phyloP scores from a whole-genome alignment of 1,139 yeast species.

The Kodamaea derodonti region DNA sequence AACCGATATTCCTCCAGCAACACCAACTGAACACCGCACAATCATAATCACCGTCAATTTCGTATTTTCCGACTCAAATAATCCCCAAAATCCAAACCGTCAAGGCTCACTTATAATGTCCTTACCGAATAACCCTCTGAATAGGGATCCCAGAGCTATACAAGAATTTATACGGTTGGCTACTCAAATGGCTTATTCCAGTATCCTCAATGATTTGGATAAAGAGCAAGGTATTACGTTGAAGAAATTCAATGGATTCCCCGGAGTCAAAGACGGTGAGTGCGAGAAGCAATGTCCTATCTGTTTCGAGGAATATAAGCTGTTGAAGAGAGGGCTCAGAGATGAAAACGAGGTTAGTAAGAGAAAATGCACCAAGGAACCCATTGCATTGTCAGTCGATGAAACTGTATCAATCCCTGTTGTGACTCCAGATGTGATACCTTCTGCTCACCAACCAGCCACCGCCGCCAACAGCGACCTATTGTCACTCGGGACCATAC shows the following conservation, averaged over 20 bases:
- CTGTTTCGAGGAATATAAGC: conserved; percentile 57
- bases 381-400: conserved; percentile 2
- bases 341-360: too few species aligned
- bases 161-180: conserved; percentile 62
- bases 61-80: conserved; percentile 41
- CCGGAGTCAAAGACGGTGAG: conserved; percentile 28
- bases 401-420: too few species aligned
- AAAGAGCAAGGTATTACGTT: conserved; percentile 49
- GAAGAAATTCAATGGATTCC: conserved; percentile 49
- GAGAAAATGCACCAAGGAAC: conserved; percentile 15
- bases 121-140: conserved; percentile 60
- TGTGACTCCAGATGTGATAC: too few species aligned
- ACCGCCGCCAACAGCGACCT: too few species aligned
- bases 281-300: conserved; percentile 51
- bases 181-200: conserved; percentile 64
- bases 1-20: neutral
- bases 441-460: too few species aligned
- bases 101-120: conserved; percentile 58
- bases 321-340: conserved; percentile 9
- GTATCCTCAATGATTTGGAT: conserved; percentile 45
- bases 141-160: conserved; percentile 49
- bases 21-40: conserved; percentile 16
- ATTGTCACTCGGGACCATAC: too few species aligned
- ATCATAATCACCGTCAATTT: conserved; percentile 45
- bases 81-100: conserved; percentile 40